phyloP scores from a whole-genome alignment of 2,329 filamentous ascomycete species.

The Pseudonectria foliicola region DNA sequence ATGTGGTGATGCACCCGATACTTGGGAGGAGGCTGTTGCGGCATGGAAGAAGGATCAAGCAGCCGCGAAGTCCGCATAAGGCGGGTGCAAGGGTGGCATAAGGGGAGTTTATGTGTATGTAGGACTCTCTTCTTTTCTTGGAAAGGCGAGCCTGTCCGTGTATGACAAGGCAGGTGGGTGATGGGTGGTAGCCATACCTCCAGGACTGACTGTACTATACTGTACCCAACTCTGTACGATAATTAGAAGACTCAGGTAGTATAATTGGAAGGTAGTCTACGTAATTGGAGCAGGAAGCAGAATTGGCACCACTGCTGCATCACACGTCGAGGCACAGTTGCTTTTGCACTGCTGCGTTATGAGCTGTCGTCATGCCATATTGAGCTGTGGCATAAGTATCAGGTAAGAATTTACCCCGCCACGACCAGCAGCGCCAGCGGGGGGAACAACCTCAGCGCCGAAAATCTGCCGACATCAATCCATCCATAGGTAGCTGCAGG shows the following conservation, averaged over 20 bases:
- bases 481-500: slow-evolving; percentile 14
- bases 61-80: slow-evolving; percentile 4
- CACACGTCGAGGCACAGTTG: too few relatives aligned
- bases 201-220: slow-evolving; percentile 11
- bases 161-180: slow-evolving; percentile 1
- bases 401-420: slow-evolving; percentile 13
- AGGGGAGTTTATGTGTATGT: neutral
- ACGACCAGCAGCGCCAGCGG: slow-evolving; percentile 1
- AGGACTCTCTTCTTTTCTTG: too few relatives aligned
- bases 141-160: too few relatives aligned
- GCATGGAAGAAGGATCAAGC: slow-evolving; percentile 46
- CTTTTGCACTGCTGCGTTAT: too few relatives aligned
- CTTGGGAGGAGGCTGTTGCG: slow-evolving; percentile 60
- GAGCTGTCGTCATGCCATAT: neutral
- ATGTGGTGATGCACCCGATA: slow-evolving; percentile 53
- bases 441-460: slow-evolving; percentile 14
- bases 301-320: neutral
- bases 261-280: neutral
- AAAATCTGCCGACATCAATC: slow-evolving; percentile 23
- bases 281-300: neutral
- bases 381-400: too few relatives aligned
- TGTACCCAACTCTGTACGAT: slow-evolving; percentile 8
- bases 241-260: slow-evolving; percentile 1
- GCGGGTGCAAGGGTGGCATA: neutral
- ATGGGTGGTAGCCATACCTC: too few relatives aligned